Conservation (phyloP, 2,329 filamentous ascomycete species). For the Metarhizium anisopliae region DNA sequence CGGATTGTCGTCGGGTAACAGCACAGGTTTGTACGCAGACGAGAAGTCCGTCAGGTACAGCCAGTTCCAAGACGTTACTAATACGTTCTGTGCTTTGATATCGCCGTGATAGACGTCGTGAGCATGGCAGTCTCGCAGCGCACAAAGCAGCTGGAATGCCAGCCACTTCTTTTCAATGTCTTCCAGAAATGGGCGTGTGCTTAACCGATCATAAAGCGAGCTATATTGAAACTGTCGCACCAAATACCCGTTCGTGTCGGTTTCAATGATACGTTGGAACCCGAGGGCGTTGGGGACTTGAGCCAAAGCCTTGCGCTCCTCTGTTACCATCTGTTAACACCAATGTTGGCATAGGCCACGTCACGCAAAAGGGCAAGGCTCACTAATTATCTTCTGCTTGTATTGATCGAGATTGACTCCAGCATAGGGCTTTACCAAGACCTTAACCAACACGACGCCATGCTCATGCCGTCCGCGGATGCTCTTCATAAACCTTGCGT, state of each 20-base stretch:
- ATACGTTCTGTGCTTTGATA: slow-evolving; percentile 94
- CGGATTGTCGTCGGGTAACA: slow-evolving; percentile 91
- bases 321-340: slow-evolving; percentile 31
- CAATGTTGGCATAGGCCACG: neutral
- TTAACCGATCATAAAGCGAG: slow-evolving; percentile 93
- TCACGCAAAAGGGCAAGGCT: slow-evolving; percentile 16
- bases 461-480: slow-evolving; percentile 84
- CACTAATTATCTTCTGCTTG: slow-evolving; percentile 66
- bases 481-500: slow-evolving; percentile 92
- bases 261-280: slow-evolving; percentile 88
- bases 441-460: slow-evolving; percentile 87
- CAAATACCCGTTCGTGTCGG: slow-evolving; percentile 81
- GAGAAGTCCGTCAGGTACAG: slow-evolving; percentile 97
- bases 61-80: slow-evolving; percentile 99
- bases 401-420: slow-evolving; percentile 74
- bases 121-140: slow-evolving; percentile 82
- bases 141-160: slow-evolving; percentile 88
- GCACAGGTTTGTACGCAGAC: slow-evolving; percentile 87
- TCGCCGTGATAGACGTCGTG: slow-evolving; percentile 91
- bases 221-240: slow-evolving; percentile 94
- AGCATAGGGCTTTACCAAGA: slow-evolving; percentile 85
- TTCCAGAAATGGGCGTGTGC: slow-evolving; percentile 91
- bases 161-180: slow-evolving; percentile 99
- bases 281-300: slow-evolving; percentile 85
- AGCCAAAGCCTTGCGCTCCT: slow-evolving; percentile 68